Evolutionary conservation across 768 basidiomycete genomes (phyloP), one percentile per base, ranked within the genome.

Genomic region (Ramaria sp.): DNA sequence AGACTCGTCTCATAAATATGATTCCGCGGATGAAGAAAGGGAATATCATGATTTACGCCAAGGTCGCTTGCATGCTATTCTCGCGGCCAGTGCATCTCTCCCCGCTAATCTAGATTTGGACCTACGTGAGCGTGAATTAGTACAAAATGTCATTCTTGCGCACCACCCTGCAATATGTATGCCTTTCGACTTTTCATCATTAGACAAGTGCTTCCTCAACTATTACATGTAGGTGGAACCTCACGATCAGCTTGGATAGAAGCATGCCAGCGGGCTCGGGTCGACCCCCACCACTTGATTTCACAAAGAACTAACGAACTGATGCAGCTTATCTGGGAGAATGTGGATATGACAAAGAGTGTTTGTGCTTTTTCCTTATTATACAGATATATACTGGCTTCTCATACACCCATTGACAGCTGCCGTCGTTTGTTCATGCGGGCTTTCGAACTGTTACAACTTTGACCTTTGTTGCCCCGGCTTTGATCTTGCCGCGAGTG

Each of bases 201-300:
- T 37, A 37, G 13, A 37, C 34, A 37, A 9, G 45, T 15, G 30
- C 6, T 39, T 31, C 33, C 27, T 22, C 19, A 20, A 19, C 15
- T 39, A 38, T 52, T 49, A 30, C 58, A 13, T 31, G 2, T 55
- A 80, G 80, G 74, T 60, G 75, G 72, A 20, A 68, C 72, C 15
- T 75, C 78, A 9, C 77, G 81, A 17, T 82, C 81, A 20, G 77
- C 76, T 1, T 96, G 92, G 92, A 86, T 94, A 58, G 88, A 91
- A 55, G 61, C 89, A 4, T 88, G 86, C 55, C 89, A 88, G 62
- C 78, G 76, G 58, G 82, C 86, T 0, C 66, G 72, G 1, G 64
- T 77, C 4, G 89, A 95, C 64, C 92, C 92, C 1, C 72, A 73
- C 20, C 76, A 78, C 13, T 68, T 88, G 6, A 73, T 87, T 4